Conservation (phyloP, 1,139 yeast species). For the Scheffersomyces segobiensis region DNA sequence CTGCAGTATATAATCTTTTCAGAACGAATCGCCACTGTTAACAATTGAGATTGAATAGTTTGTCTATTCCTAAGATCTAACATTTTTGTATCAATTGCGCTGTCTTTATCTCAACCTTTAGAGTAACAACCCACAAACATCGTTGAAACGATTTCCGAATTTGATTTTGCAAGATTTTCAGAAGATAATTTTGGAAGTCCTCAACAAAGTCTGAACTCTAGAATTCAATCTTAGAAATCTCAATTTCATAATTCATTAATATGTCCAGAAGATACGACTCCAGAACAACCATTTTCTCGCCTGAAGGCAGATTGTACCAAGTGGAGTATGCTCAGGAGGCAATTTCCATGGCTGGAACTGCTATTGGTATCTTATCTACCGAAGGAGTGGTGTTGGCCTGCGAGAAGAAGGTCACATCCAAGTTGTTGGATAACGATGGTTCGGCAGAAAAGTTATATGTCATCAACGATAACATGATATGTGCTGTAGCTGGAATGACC, state of each 20-base stretch:
- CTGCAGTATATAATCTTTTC: not conserved
- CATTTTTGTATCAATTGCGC: not conserved
- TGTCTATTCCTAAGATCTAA: not conserved
- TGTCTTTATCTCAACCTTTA: not conserved
- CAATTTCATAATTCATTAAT: not conserved
- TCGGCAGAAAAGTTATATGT: slow-evolving; percentile 90
- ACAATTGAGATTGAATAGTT: not conserved
- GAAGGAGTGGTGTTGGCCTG: slow-evolving; percentile 98
- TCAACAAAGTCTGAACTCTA: not conserved
- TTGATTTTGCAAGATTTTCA: not conserved
- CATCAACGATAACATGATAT: slow-evolving; percentile 74
- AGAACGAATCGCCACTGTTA: not conserved
- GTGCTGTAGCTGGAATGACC: slow-evolving; percentile 98
- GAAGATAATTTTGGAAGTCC: not conserved
- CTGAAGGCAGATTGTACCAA: slow-evolving; percentile 97
- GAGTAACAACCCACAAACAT: not conserved
- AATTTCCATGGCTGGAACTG: slow-evolving; percentile 96
- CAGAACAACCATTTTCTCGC: slow-evolving; percentile 97
- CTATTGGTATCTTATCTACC: slow-evolving; percentile 86
- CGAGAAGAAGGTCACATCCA: slow-evolving; percentile 91
- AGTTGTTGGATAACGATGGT: slow-evolving; percentile 89
- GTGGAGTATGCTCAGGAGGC: slow-evolving; percentile 97
- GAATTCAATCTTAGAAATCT: not conserved
- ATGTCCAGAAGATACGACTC: slow-evolving; percentile 76
- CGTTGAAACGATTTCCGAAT: not conserved